Percentiles rank a stretch among this genome's conserved stretches.
These are phyloP conservation scores for Erigeron canadensis DNA, from an alignment of 129 eudicot species.

Conservation along the genomic window DNA sequence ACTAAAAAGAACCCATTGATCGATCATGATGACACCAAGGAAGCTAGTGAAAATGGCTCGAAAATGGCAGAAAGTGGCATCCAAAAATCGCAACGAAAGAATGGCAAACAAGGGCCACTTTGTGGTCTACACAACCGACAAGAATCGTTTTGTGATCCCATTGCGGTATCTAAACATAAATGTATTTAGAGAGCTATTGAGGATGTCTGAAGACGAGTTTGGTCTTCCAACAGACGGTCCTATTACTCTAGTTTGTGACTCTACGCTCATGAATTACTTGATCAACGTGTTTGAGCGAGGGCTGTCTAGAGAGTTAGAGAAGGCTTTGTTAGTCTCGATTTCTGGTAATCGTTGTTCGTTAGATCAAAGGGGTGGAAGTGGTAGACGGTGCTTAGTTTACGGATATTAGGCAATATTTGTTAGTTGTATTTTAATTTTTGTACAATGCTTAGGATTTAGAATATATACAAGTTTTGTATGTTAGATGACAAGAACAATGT, in stretches of 20 bases:
- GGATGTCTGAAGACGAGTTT: slow-evolving; percentile 63
- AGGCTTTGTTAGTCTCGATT: slow-evolving; percentile 39
- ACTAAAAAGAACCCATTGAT: slow-evolving; percentile 1
- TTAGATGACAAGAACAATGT: background rate
- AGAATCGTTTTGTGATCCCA: slow-evolving; percentile 45
- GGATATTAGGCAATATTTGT: background rate
- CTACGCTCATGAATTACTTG: slow-evolving; percentile 37
- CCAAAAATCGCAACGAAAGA: slow-evolving; percentile 17
- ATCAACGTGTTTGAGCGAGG: slow-evolving; percentile 23
- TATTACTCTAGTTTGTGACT: slow-evolving; percentile 51
- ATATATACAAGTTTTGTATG: background rate
- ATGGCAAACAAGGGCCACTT: slow-evolving; percentile 51
- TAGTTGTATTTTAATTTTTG: background rate
- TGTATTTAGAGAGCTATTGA: slow-evolving; percentile 45
- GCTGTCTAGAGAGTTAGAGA: slow-evolving; percentile 28
- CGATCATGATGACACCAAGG: slow-evolving; percentile 32
- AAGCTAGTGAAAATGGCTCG: slow-evolving; percentile 50
- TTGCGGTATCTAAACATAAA: slow-evolving; percentile 38
- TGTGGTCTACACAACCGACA: slow-evolving; percentile 46
- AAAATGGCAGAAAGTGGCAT: slow-evolving; percentile 43
- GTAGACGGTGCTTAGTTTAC: slow-evolving; percentile 8
- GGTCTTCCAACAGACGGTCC: slow-evolving; percentile 56
- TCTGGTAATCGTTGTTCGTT: slow-evolving; percentile 30
- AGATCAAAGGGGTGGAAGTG: slow-evolving; percentile 18
- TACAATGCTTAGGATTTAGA: slow-evolving; percentile 3